Base-by-base conservation (phyloP, 1,284 basidiomycete genomes). In the Ganoderma sinense region DNA sequence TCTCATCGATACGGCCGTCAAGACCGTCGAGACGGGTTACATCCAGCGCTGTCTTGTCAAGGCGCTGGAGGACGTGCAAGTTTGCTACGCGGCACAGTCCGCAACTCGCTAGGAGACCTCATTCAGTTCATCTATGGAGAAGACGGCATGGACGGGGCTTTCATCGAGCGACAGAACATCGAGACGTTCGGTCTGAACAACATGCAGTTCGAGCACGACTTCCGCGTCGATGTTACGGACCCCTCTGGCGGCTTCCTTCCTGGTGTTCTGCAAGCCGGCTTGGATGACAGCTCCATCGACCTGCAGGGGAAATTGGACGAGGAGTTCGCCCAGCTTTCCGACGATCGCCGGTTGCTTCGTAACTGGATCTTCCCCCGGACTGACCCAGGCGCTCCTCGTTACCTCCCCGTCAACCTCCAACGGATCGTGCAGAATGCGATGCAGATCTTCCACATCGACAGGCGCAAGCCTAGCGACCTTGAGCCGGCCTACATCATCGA, bases 11-110 rank as follows among this genome's bases (percentile, higher is more conserved):
- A 99, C 98, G 2, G 98, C 98, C 39, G 97, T 99, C 83, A 99
- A 99, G 86, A 99, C 98, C 8, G 98, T 98, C 62, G 98, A 99
- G 84, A 99, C 98, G 0, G 98, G 98, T 77, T 99, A 99, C 82
- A 99, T 99, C 77, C 98, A 99, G 82, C 94, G 97, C 78, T 94
- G 97, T 74, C 86, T 99, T 72, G 97, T 99, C 77, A 99, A 99
- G 84, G 98, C 97, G 1, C 85, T 99, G 76, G 98, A 99, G 81
- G 98, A 99, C 74, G 93, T 99, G 53, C 96, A 95, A 89, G 97
- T 99, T 51, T 94, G 94, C 80, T 99, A 99, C 78, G 98, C 75
- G 97, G 97, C 33, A 99, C 98, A 0, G 97, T 99, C 26, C 91
- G 97, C 66, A 99, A 99, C 80, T 99, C 97, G 11, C 87, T 97